Percentiles rank a stretch among this genome's conserved stretches.
These are phyloP conservation scores for Elongisporangium prolatum DNA, from an alignment of 352 stramenopile genomes.

Conservation along the genomic window DNA sequence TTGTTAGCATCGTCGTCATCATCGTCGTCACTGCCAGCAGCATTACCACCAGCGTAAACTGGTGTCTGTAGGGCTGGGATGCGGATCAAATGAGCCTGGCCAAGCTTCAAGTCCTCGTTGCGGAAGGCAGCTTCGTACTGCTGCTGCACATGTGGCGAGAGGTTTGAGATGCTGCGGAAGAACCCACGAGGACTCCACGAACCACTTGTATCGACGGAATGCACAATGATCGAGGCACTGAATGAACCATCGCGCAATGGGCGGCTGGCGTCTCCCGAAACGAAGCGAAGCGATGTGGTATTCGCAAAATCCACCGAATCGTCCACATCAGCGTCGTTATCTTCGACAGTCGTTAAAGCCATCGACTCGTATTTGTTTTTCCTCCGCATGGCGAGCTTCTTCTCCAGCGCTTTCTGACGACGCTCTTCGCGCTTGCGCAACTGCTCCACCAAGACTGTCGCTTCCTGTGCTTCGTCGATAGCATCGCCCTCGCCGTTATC, in stretches of 20 bases:
- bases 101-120: conserved; percentile 68
- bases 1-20: conserved; percentile 3
- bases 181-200: conserved; percentile 72
- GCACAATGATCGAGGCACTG: conserved; percentile 46
- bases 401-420: conserved; percentile 29
- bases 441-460: conserved; percentile 36
- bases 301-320: conserved; percentile 7
- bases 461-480: conserved; percentile 6
- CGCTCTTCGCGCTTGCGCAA: conserved; percentile 35
- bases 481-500: conserved; percentile 21
- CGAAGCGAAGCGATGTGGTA: conserved; percentile 33
- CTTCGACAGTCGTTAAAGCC: conserved; percentile 17
- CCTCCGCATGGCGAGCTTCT: conserved; percentile 52
- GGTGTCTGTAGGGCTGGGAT: conserved; percentile 15
- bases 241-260: conserved; percentile 11
- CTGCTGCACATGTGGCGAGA: conserved; percentile 47
- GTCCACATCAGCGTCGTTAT: conserved; percentile 5
- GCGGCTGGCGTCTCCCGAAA: conserved; percentile 52
- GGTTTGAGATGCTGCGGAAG: conserved; percentile 48
- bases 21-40: neutral
- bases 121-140: conserved; percentile 54
- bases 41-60: neutral
- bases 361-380: conserved; percentile 59
- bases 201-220: conserved; percentile 73
- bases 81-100: conserved; percentile 59